Evolutionary conservation across 2,329 filamentous ascomycete species (phyloP), one percentile per base, ranked within the genome.

Genomic region (Penicillium vulpinum): DNA sequence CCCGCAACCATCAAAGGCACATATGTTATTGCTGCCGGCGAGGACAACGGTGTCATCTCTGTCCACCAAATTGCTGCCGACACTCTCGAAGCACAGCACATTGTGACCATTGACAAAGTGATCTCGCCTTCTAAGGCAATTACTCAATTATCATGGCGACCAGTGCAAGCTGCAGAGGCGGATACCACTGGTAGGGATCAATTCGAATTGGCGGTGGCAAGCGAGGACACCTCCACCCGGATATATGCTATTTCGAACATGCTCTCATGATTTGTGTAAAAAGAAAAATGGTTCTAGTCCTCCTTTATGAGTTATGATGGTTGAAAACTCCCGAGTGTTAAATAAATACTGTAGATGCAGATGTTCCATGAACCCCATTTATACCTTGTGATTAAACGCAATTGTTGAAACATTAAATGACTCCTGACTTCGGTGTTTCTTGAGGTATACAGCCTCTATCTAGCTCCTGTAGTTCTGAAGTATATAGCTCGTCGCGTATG

Each of bases 131-230:
- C 87, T 24, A 89, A 83, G 68, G 75, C 87, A 2, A 81, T 91
- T 22, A 81, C 85, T 24, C 86, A 89, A 69, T 76, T 92, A 35
- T 80, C 86, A 8, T 92, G 89, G 89, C 81, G 85, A 60, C 88
- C 88, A 5, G 45, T 60, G 49, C 26, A 28, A 15, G 44, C 45
- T 8, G 38, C 57, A 7, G 63, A 58, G 8, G 57, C 46, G 22
- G 58, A 62, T 40, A 59, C 39, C 21, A n/a, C n/a, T n/a, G n/a
- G n/a, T n/a, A 59, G 22, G 47, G 35, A 51, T 49, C 54, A 38
- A 33, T 70, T 67, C 24, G 72, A 76, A 57, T 70, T 79, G 63
- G 77, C 77, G n/a, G 73, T 78, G 47, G 75, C 75, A 54, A 79
- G 77, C 62, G 77, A 79, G 57, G 78, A 80, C 60, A 73, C 71